Base-by-base conservation (phyloP, 345 rosid genomes). In the Hibiscus tridactylites region DNA sequence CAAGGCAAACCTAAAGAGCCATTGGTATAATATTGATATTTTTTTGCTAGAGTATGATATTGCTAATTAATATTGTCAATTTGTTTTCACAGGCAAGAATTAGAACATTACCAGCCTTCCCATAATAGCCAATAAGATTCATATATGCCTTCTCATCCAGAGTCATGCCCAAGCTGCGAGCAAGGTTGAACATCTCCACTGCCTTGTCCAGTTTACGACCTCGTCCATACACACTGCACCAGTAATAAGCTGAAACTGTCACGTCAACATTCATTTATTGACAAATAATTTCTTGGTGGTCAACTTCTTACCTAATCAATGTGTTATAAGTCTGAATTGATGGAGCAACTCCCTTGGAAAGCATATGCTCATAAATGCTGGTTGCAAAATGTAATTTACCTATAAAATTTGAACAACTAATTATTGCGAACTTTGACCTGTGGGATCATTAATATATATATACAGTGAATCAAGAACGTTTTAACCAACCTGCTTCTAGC, bases 141-240 rank as follows among this genome's bases (percentile, higher is more conserved):
- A 81, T 85, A 85, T 88, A 91, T 52, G 90, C 84, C 81, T 90
- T 91, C 82, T 91, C 97, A 78, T 90, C 97, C 56, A 84, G 72
- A 78, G 79, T 54, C 74, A 88, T 47, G 68, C 85, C 88, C 39
- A 76, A 79, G 77, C 74, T 69, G 26, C 71, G 66, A 68, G 91
- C 91, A 2, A 70, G 74, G 44, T 81, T 75, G 47, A 91, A 87
- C 79, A 85, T 77, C 77, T 85, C 89, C 69, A 82, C 79, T 70
- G 93, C 96, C 79, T 87, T 90, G 71, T 83, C 88, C 76, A 90
- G 83, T 74, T 83, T 80, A 73, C 58, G 75, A 74, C 85, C 86
- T 53, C 86, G 80, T 65, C 96, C 97, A 26, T 81, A 88, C 13
- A 89, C 97, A 80, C 97, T 91, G 86, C 81, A 85, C n/a, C 49